phyloP scores from a whole-genome alignment of 176 grass and related monocot genomes.

The Luzula sylvatica region DNA sequence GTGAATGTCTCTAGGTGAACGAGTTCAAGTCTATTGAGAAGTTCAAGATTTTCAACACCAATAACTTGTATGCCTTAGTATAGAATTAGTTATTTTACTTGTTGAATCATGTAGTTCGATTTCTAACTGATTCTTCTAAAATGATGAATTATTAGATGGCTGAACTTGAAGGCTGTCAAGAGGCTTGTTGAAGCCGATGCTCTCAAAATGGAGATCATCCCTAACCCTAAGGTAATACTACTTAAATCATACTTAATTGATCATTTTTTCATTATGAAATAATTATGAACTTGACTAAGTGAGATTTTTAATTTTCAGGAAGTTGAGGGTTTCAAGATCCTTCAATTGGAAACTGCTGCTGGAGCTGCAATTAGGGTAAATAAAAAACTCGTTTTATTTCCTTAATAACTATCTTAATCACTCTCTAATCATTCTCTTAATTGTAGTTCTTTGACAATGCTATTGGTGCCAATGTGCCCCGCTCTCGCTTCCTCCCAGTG shows the following conservation, averaged over 20 bases:
- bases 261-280: not conserved
- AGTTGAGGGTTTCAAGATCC: conserved; percentile 86
- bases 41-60: conserved; percentile 99
- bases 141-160: conserved; percentile 50
- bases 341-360: conserved; percentile 96
- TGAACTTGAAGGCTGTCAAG: conserved; percentile 99
- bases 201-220: conserved; percentile 99
- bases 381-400: conserved; percentile 7
- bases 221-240: conserved; percentile 85
- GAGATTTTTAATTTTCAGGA: conserved; percentile 39
- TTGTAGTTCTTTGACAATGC: conserved; percentile 90
- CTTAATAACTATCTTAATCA: not conserved
- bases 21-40: conserved; percentile 99
- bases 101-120: conserved; percentile 1
- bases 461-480: conserved; percentile 79
- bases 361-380: conserved; percentile 89
- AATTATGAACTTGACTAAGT: conserved; percentile 22
- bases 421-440: conserved; percentile 1
- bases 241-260: not conserved
- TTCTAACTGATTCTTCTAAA: conserved; percentile 27
- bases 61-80: conserved; percentile 64
- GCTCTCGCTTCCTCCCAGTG: conserved; percentile 85
- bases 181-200: conserved; percentile 90
- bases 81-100: not conserved
- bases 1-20: conserved; percentile 37